phyloP scores from a whole-genome alignment of 257 asterid genomes.

The Jacaranda copaia region DNA sequence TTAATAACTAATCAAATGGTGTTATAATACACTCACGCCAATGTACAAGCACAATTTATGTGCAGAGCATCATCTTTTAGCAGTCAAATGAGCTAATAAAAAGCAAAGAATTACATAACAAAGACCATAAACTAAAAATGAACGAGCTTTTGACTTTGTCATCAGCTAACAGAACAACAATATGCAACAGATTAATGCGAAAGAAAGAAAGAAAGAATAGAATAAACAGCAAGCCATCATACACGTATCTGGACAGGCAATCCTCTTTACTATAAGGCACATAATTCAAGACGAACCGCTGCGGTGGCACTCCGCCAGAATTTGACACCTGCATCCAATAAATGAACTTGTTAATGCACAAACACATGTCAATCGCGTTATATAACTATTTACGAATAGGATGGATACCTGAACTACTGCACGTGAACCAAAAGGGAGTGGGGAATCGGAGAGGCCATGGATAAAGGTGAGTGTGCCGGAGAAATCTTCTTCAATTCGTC shows the following conservation, averaged over 20 bases:
- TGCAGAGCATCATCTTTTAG: too few species aligned
- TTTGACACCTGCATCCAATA: constrained; percentile 55
- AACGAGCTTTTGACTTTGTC: not conserved
- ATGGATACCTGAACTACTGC: constrained; percentile 79
- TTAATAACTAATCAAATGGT: not conserved
- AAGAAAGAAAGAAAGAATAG: not conserved
- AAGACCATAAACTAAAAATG: constrained; percentile 7
- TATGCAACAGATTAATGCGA: not conserved
- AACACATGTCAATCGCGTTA: not conserved
- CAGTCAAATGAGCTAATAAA: not conserved
- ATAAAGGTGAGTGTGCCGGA: constrained; percentile 58
- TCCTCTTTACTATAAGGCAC: constrained; percentile 50
- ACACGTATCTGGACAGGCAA: constrained; percentile 86
- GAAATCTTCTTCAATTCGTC: constrained; percentile 71
- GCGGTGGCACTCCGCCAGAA: constrained; percentile 53
- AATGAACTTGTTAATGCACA: constrained; percentile 23
- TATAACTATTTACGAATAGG: not conserved
- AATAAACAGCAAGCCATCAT: constrained; percentile 37
- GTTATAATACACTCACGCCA: not conserved
- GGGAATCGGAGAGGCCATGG: constrained; percentile 70
- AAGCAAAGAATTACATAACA: constrained; percentile 3
- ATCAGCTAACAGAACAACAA: not conserved
- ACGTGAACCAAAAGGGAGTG: constrained; percentile 74
- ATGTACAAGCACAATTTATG: not conserved
- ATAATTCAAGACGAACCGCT: constrained; percentile 64